These are phyloP conservation scores for Phytophthora fragariaefolia DNA, from an alignment of 352 stramenopile genomes.

Conservation along the genomic window DNA sequence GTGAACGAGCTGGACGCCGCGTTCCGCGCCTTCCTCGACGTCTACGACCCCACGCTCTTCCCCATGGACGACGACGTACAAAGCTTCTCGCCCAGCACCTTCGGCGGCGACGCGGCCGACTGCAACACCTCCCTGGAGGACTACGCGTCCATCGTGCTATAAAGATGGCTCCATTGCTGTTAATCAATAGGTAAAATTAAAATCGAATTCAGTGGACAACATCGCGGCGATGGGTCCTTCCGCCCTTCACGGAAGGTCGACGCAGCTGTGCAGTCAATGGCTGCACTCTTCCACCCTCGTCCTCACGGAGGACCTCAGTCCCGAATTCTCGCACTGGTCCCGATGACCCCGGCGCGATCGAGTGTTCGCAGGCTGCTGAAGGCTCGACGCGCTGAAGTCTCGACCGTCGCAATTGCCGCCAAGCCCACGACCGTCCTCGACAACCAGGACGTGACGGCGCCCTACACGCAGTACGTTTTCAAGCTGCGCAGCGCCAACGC, in stretches of 20 bases:
- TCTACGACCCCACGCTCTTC: constrained; percentile 30
- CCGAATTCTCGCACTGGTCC: background rate
- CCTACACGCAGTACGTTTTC: constrained; percentile 40
- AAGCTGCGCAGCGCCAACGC: constrained; percentile 23
- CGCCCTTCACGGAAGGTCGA: too few relatives aligned
- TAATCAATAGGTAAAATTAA: constrained; percentile 16
- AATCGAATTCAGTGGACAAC: constrained; percentile 23
- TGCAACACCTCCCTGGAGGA: constrained; percentile 14
- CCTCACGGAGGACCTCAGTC: too few relatives aligned
- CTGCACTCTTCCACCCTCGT: background rate
- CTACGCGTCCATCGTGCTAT: constrained; percentile 22
- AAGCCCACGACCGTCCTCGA: constrained; percentile 32
- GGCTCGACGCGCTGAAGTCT: constrained; percentile 25
- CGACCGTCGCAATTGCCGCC: constrained; percentile 22
- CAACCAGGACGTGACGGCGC: constrained; percentile 29
- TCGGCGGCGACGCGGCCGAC: constrained; percentile 1
- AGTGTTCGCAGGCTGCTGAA: constrained; percentile 29
- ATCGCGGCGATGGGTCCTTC: too few relatives aligned
- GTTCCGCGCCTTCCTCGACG: constrained; percentile 33
- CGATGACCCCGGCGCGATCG: constrained; percentile 7
- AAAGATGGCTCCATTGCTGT: constrained; percentile 16
- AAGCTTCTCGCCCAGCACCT: background rate
- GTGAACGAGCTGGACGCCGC: constrained; percentile 29
- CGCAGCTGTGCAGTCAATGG: too few relatives aligned
- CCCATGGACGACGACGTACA: constrained; percentile 22